phyloP scores from a whole-genome alignment of 306 rosid species.

The Crotalaria pallida region DNA sequence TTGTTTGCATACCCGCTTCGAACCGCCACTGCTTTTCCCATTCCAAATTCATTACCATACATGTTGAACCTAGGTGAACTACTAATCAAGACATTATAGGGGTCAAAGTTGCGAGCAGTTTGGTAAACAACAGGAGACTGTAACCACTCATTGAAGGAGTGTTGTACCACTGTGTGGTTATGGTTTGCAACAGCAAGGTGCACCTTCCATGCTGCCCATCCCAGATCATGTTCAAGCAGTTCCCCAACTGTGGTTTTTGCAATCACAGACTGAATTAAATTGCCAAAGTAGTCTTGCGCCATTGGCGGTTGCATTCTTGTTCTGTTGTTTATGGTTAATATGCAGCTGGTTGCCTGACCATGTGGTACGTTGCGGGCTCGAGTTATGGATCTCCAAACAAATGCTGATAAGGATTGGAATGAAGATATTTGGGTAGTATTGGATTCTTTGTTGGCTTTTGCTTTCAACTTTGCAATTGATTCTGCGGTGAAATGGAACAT shows the following conservation, averaged over 20 bases:
- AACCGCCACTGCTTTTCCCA: conserved; percentile 58
- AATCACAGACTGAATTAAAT: neutral
- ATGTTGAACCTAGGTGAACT: conserved; percentile 57
- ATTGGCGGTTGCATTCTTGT: conserved; percentile 45
- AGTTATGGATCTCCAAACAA: conserved; percentile 52
- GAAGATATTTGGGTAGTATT: conserved; percentile 38
- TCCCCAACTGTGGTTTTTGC: conserved; percentile 25
- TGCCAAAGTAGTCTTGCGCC: conserved; percentile 48
- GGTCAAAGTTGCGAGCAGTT: neutral
- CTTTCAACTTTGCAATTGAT: conserved; percentile 50
- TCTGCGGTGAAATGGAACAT: conserved; percentile 53
- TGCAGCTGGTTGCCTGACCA: conserved; percentile 30
- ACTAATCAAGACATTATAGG: conserved; percentile 26
- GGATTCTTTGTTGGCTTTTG: conserved; percentile 42
- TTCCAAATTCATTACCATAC: conserved; percentile 65
- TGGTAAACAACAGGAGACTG: conserved; percentile 5
- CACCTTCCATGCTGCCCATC: conserved; percentile 61
- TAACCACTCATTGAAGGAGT: conserved; percentile 18
- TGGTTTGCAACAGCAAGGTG: conserved; percentile 36
- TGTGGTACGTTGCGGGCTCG: conserved; percentile 18
- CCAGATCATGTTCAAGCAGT: conserved; percentile 28
- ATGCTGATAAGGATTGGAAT: conserved; percentile 53
- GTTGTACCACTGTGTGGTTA: neutral
- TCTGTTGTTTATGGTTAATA: conserved; percentile 32
- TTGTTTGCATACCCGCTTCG: conserved; percentile 53